These are phyloP conservation scores for Paraconiothyrium brasiliense DNA, from an alignment of 2,329 filamentous ascomycete species.

Conservation along the genomic window DNA sequence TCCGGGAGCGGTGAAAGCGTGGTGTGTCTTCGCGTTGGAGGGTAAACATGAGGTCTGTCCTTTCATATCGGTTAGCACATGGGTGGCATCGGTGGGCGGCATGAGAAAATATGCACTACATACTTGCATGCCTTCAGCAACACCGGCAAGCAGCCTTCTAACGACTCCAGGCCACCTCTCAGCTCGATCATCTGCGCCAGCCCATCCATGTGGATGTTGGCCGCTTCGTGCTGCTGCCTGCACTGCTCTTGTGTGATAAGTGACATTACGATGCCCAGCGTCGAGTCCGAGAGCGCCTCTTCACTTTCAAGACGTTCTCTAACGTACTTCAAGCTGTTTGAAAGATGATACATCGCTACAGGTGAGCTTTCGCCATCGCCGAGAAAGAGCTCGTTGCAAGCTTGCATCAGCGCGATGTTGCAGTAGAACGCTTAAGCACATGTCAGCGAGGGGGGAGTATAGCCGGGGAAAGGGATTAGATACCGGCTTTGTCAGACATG, in stretches of 20 bases:
- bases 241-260: conserved; percentile 15
- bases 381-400: conserved; percentile 13
- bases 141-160: background rate
- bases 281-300: conserved; percentile 17
- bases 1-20: conserved; percentile 2
- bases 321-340: conserved; percentile 4
- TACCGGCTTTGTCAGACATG: conserved; percentile 9
- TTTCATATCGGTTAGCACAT: background rate
- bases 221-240: conserved; percentile 7
- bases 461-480: too few species aligned
- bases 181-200: conserved; percentile 9
- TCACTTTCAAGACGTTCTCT: conserved; percentile 7
- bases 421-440: conserved; percentile 9
- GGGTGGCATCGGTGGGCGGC: background rate
- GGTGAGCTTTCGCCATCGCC: background rate
- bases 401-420: conserved; percentile 14
- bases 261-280: conserved; percentile 6
- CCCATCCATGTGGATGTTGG: conserved; percentile 9
- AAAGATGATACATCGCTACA: conserved; percentile 6
- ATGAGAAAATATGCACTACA: background rate
- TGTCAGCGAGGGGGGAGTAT: background rate
- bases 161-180: conserved; percentile 5
- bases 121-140: conserved; percentile 17
- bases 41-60: conserved; percentile 12
- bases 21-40: conserved; percentile 5